Base-by-base conservation (phyloP, 2,329 filamentous ascomycete genomes). In the Chalara sp. region DNA sequence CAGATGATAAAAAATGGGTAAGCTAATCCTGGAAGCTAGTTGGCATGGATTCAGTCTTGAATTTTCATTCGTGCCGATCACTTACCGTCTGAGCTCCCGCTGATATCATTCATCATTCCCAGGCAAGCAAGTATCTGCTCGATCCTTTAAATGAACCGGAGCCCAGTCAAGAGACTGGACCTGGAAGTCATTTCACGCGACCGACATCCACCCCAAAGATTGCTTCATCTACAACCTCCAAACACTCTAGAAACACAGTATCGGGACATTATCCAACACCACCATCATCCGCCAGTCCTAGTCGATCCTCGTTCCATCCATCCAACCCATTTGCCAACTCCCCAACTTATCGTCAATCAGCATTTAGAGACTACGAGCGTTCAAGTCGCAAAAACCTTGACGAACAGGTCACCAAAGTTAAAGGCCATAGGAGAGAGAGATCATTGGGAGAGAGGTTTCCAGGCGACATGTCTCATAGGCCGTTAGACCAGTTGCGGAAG, bases 81-180 rank as follows among this genome's bases (percentile, higher is more conserved):
- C 21, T 21, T 3, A 21, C 3, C 21, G 21, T 21, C 21, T 44
- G n/a, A 31, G 32, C 32, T 12, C 32, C 44, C 21, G 41, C 46
- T 43, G 32, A 48, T 32, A 37, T 44, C 6, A 41, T 41, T 39
- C 35, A 37, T 44, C 6, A 41, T 41, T 39, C 35, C 52, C 62
- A 88, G 84, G 82, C 84, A 42, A 72, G 76, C 48, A 76, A 80
- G 61, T 83, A 85, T 62, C 72, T 89, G 43, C 78, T 89, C 57
- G 83, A 86, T 59, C 86, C 86, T 56, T 71, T 89, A 55, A 81
- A 74, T 59, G 83, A 76, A 28, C 83, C 82, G 7, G 81, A 87
- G 55, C 85, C 85, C 11, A 80, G 74, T 53, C 78, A 84, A 55
- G 81, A 86, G 63, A 85, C 80, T 45, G 83, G 84, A 6, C 78